A percentile compares a stretch with the other conserved stretches of the same genome.
These are phyloP conservation scores for Aspergillus sparsus DNA, from an alignment of 495 filamentous ascomycete genomes.

Conservation along the genomic window DNA sequence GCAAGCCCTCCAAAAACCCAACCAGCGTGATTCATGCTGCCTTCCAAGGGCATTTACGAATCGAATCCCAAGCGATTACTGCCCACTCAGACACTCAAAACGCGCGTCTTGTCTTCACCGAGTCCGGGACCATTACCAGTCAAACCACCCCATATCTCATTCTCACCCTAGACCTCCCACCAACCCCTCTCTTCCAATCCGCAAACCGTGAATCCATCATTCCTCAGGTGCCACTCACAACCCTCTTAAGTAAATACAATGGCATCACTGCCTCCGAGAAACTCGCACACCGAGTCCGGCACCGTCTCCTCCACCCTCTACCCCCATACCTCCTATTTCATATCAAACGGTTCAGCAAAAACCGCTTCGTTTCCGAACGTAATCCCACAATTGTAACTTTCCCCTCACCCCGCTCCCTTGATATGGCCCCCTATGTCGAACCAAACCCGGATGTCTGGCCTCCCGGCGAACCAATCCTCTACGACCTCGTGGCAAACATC, in stretches of 20 bases:
- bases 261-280: slow-evolving; percentile 86
- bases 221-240: slow-evolving; percentile 89
- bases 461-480: slow-evolving; percentile 83
- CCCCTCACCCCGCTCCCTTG: slow-evolving; percentile 70
- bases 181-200: slow-evolving; percentile 96
- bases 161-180: slow-evolving; percentile 87
- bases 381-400: slow-evolving; percentile 99
- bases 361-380: slow-evolving; percentile 93
- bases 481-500: slow-evolving; percentile 95
- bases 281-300: slow-evolving; percentile 78
- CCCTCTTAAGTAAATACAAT: slow-evolving; percentile 91
- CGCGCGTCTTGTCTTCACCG: slow-evolving; percentile 91
- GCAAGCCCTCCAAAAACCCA: slow-evolving; percentile 67
- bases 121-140: slow-evolving; percentile 77
- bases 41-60: slow-evolving; percentile 88
- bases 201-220: slow-evolving; percentile 90
- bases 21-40: slow-evolving; percentile 81
- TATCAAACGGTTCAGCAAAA: slow-evolving; percentile 93
- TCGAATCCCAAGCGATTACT: slow-evolving; percentile 93
- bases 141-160: slow-evolving; percentile 79
- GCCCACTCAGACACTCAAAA: slow-evolving; percentile 79
- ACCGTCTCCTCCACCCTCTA: slow-evolving; percentile 87
- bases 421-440: slow-evolving; percentile 86
- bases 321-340: slow-evolving; percentile 93
- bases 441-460: slow-evolving; percentile 63